Evolutionary conservation across 805 yeast genomes (phyloP).

Genomic region (Candida krabiensis): DNA sequence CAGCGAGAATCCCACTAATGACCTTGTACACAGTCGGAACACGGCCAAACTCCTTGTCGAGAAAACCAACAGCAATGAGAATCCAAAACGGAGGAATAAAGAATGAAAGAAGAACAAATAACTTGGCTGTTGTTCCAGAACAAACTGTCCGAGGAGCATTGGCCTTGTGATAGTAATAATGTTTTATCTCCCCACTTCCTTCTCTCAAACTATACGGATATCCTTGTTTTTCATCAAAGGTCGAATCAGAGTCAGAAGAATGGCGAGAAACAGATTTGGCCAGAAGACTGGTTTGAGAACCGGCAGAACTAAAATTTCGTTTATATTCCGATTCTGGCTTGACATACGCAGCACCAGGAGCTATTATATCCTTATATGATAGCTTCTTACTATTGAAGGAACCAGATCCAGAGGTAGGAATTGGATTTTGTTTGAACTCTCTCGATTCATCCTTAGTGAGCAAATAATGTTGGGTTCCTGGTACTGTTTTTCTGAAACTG

Average conservation of each 20-base stretch:
- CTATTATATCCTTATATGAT: slow-evolving; percentile 2
- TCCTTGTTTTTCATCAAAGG: neutral
- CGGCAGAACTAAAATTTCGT: slow-evolving; percentile 11
- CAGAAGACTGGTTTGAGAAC: slow-evolving; percentile 12
- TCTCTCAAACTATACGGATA: slow-evolving; percentile 2
- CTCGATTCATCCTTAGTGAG: slow-evolving; percentile 10
- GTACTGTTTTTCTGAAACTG: slow-evolving; percentile 17
- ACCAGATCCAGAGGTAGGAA: neutral
- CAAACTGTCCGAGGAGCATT: slow-evolving; percentile 6
- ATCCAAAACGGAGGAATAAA: slow-evolving; percentile 33
- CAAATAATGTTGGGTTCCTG: slow-evolving; percentile 18
- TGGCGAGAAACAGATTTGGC: slow-evolving; percentile 1
- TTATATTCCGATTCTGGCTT: slow-evolving; percentile 3
- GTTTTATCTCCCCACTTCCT: slow-evolving; percentile 1
- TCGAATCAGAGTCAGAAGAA: slow-evolving; percentile 8
- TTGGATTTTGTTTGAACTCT: neutral
- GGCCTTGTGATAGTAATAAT: slow-evolving; percentile 5
- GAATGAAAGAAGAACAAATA: slow-evolving; percentile 21
- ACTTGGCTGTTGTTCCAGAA: slow-evolving; percentile 15
- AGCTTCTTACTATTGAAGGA: slow-evolving; percentile 1
- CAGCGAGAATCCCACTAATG: slow-evolving; percentile 21
- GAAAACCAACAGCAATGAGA: slow-evolving; percentile 26
- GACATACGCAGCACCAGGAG: slow-evolving; percentile 11
- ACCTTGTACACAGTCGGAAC: slow-evolving; percentile 23
- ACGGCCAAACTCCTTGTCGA: slow-evolving; percentile 27